Base-by-base conservation (phyloP, 768 basidiomycete species). In the Gyrodon lividus region DNA sequence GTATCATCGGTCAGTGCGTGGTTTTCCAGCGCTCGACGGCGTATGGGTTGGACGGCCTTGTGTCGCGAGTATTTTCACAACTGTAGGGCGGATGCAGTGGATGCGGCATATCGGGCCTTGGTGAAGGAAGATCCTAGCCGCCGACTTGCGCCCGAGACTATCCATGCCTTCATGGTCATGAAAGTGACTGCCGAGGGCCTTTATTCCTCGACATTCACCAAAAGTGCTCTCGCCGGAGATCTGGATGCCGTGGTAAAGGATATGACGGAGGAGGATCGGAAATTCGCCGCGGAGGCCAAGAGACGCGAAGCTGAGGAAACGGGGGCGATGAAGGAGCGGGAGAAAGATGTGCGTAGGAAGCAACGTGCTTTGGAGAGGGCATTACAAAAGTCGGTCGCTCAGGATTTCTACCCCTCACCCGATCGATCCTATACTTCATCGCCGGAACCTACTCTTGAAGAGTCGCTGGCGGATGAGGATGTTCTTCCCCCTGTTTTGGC, bases 21-120 rank as follows among this genome's bases (percentile, higher is more conserved):
- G 30, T 31, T 82, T 28, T 55, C 71, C 17, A 73, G 75, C 7
- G 68, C 65, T 1, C 73, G 81, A 1, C 75, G 74, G 19, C 73
- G 79, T 0, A 81, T 82, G 0, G 81, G 81, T 0, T 83, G 81
- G 82, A 81, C 74, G 9, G 13, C 48, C 0, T 45, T 81, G 0
- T 72, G 76, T 4, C 68, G 66, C 1, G 57, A 62, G 2, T 24
- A 22, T 30, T 68, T 73, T 17, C 48, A 57, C 7, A 63, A 58
- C 1, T 60, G 63, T 4, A 48, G 62, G 3, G 49, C 54, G 3
- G 66, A 67, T 5, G 54, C 62, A 3, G 0, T 69, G 0, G 62
- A 67, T 2, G 61, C 67, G 2, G 71, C 72, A 5, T 60, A 51
- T 31, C 55, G 64, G 2, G 63, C 65, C 1, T 46, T 67, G 2